Evolutionary conservation across 176 grass and related monocot species (phyloP), one percentile per base, ranked within the genome.

Genomic region (Poa pratensis): DNA sequence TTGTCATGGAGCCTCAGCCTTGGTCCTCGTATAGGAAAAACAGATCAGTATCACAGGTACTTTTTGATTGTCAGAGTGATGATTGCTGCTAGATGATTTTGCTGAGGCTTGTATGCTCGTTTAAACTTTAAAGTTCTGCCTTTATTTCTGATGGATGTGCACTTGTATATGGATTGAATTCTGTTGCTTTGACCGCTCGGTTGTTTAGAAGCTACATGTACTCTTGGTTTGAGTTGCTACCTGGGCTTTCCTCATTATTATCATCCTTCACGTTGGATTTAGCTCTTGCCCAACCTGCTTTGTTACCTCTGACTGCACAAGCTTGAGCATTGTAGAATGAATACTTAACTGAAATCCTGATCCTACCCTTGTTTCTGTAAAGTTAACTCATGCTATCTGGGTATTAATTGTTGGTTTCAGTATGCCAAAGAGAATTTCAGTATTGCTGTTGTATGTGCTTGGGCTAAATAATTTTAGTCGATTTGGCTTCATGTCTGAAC

Each of bases 21-120:
- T 96, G 94, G 93, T 94, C 61, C 69, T 99, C 96, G 19, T 99
- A 99, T 84, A 96, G 76, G 88, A 90, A n/a, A 73, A 94, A 96
- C 77, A 86, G 85, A 76, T 76, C 66, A 35, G 90, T 96, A 84
- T 96, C 94, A 71, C 84, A 91, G 86, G 96, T 99, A 87, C 52
- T 65, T 85, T 23, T 73, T 43, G 20, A 39, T 79, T 63, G 61
- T 79, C 43, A 79, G 16, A 73, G 5, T 78, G 54, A 52, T 77
- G 18, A 40, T 27, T 58, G 42, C 22, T 35, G 48, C 20, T 82
- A 50, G 3, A 39, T 34, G 46, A 26, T 49, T 67, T 20, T 54
- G 59, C 34, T 64, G 46, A 51, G 24, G 46, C 24, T 9, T 73
- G 32, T 9, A 57, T 84, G 9, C 14, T 46, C 3, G 11, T 46